Evolutionary conservation across 192 early-diverging fungal species (phyloP), one percentile per base, ranked within the genome.

Genomic region (Coemansia furcata): DNA sequence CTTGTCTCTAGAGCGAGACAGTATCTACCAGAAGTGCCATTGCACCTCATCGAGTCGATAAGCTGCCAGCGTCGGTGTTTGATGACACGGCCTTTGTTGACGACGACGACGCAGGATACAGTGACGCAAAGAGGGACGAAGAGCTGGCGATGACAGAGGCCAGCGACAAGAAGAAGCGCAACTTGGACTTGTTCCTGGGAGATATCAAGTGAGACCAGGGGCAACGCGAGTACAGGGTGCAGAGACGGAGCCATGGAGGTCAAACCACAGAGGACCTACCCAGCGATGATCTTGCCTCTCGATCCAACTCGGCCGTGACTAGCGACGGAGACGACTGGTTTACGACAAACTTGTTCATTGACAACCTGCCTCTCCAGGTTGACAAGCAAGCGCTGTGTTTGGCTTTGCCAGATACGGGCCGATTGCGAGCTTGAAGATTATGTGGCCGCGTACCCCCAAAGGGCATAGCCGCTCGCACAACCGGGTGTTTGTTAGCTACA

Each of bases 401-500:
- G 68, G 87, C 85, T 98, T 98, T 88, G 94, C 84, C 15, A 77
- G 63, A 33, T 92, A 85, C 65, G 95, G 95, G 0, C 88, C 94
- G 1, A 93, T 98, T 65, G 94, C 86, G 9, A 92, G 90, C 60
- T 91, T 96, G 55, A 98, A 98, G 69, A 91, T 98, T 47, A 94
- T 98, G 95, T 95, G 94, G 94, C 94, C 94, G 3, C 90, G 95
- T 14, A 90, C 91, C 0, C 82, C 74, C n/a, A 93, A 94, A 50
- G 92, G 94, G 74, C 86, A 86, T 38, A 90, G 90, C 21, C 86
- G 94, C 11, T 85, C 87, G 47, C 77, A 88, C 10, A 94, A 94
- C 66, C 90, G 85, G 61, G 94, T 91, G 19, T 98, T 98, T 83
- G 91, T 98, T 14, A 90, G 92, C 63, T 98, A 93, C 73, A 95